These are phyloP conservation scores for Clarireedia paspali DNA, from an alignment of 2,329 filamentous ascomycete species.

Conservation along the genomic window DNA sequence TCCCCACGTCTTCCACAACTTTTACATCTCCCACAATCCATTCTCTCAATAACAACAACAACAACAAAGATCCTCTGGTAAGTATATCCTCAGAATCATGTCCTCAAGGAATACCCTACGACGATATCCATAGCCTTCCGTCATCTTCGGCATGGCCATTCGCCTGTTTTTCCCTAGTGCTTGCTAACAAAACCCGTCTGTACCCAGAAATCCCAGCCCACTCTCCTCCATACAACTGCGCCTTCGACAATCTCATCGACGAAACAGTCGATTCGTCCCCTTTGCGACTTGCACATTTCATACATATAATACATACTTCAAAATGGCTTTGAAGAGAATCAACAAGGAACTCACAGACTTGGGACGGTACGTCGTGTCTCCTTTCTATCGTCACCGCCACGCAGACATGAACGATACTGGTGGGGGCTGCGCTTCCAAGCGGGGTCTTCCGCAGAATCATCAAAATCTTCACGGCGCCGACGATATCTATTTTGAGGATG, in stretches of 20 bases:
- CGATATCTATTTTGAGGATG: constrained; percentile 1
- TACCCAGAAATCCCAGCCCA: constrained; percentile 8
- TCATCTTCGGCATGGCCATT: constrained; percentile 18
- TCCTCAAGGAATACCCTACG: neutral
- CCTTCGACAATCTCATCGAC: constrained; percentile 18
- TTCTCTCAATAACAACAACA: neutral
- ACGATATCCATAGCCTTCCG: constrained; percentile 14
- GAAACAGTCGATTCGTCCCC: constrained; percentile 10
- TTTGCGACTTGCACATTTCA: constrained; percentile 14
- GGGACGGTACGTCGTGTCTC: constrained; percentile 60
- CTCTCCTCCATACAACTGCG: constrained; percentile 19
- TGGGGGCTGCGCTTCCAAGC: constrained; percentile 26
- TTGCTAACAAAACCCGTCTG: constrained; percentile 17
- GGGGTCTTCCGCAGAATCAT: constrained; percentile 28
- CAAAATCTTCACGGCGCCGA: constrained; percentile 26
- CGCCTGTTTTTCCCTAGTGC: constrained; percentile 18
- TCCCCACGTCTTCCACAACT: neutral
- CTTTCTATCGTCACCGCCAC: constrained; percentile 14
- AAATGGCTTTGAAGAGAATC: constrained; percentile 87
- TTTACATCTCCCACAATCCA: neutral
- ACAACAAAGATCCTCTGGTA: constrained; percentile 9
- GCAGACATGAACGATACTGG: constrained; percentile 12
- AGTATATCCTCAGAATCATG: neutral
- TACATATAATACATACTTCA: constrained; percentile 20
- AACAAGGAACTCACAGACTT: constrained; percentile 91